phyloP scores from a whole-genome alignment of 2,329 filamentous ascomycete species.

The Hypoxylon sp. region DNA sequence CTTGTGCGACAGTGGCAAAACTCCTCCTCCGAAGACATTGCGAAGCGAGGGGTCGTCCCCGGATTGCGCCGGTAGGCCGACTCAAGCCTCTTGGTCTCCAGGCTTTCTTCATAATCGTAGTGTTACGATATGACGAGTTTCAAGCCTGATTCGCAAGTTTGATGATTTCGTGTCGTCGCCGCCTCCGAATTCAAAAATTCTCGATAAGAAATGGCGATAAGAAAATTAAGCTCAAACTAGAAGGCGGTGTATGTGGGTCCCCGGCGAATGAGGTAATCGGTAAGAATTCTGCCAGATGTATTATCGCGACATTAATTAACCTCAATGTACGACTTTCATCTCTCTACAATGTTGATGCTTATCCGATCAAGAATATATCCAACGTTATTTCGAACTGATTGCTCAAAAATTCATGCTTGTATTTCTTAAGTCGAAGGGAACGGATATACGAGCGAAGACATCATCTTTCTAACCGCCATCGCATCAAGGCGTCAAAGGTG shows the following conservation, averaged over 20 bases:
- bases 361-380: background rate
- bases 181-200: conserved; percentile 32
- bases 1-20: conserved; percentile 55
- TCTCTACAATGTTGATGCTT: background rate
- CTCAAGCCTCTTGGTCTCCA: conserved; percentile 52
- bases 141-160: conserved; percentile 6
- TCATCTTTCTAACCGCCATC: background rate
- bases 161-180: conserved; percentile 7
- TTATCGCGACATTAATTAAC: conserved; percentile 21
- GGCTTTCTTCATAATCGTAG: conserved; percentile 51
- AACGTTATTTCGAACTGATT: background rate
- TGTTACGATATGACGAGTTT: conserved; percentile 11
- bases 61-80: conserved; percentile 44
- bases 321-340: background rate
- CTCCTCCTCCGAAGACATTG: conserved; percentile 39
- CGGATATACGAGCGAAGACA: background rate
- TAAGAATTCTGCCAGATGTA: conserved; percentile 26
- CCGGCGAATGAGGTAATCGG: conserved; percentile 23
- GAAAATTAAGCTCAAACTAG: conserved; percentile 20
- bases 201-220: conserved; percentile 44
- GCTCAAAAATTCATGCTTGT: background rate
- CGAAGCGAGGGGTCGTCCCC: conserved; percentile 35
- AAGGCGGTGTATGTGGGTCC: conserved; percentile 23
- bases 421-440: background rate
- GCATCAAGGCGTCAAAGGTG: background rate